Conservation (phyloP, 148 eudicot genomes). For the Dysphania ambrosioides region DNA sequence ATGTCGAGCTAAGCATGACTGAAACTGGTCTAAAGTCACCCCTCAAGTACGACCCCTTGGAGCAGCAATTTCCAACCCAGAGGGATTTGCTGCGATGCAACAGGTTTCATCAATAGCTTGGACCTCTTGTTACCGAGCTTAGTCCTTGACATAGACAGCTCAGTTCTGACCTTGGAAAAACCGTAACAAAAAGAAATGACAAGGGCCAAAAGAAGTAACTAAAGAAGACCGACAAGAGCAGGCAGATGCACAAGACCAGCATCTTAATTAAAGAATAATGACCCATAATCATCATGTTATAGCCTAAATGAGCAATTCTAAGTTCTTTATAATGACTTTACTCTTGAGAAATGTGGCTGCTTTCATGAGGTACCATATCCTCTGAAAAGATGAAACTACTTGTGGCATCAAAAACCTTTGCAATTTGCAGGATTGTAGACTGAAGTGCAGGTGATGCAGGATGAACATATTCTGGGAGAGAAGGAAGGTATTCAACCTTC, state of each 20-base stretch:
- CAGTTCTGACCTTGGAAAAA: not conserved
- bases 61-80: not conserved
- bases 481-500: conserved; percentile 62
- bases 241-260: not conserved
- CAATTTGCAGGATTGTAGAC: conserved; percentile 47
- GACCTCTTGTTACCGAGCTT: not conserved
- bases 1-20: not conserved
- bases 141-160: not conserved
- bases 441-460: conserved; percentile 50
- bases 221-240: not conserved
- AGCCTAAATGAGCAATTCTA: not conserved
- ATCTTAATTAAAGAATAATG: not conserved
- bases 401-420: conserved; percentile 47
- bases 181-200: not conserved
- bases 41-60: not conserved
- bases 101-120: not conserved
- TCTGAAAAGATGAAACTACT: conserved; percentile 49
- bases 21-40: not conserved
- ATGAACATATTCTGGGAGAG: conserved; percentile 60
- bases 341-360: conserved; percentile 3
- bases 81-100: not conserved
- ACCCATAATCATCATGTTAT: not conserved
- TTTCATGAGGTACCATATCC: conserved; percentile 26
- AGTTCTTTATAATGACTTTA: conserved; percentile 9
- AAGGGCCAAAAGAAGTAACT: not conserved